Evolutionary conservation across 768 basidiomycete genomes (phyloP).

Genomic region (Suillus variegatus): DNA sequence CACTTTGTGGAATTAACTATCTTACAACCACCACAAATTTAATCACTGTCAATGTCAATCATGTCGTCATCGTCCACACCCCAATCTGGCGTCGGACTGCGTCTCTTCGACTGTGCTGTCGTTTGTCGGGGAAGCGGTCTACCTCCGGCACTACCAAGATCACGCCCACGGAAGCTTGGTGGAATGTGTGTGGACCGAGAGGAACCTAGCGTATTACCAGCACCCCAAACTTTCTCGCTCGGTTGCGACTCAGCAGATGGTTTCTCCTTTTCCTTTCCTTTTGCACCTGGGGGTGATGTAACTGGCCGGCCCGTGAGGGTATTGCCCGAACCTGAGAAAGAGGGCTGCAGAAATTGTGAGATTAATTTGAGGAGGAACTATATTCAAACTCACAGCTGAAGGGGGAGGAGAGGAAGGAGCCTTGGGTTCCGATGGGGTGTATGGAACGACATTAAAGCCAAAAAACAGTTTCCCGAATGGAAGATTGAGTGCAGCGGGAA

Average conservation of each 20-base stretch:
- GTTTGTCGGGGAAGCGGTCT: conserved; percentile 49
- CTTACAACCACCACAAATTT: conserved; percentile 40
- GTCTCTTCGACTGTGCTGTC: conserved; percentile 37
- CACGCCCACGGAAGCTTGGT: conserved; percentile 33
- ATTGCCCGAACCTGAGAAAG: conserved; percentile 70
- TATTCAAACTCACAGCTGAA: conserved; percentile 27
- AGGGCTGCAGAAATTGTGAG: conserved; percentile 26
- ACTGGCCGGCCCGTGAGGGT: conserved; percentile 58
- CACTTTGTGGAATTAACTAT: conserved; percentile 1
- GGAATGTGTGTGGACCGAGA: conserved; percentile 33
- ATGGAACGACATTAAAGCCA: conserved; percentile 82
- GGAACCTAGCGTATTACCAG: conserved; percentile 54
- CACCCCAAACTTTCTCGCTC: conserved; percentile 39
- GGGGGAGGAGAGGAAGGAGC: conserved; percentile 29
- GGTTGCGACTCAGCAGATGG: conserved; percentile 33
- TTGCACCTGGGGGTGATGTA: conserved; percentile 42
- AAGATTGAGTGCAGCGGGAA: conserved; percentile 86
- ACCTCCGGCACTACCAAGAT: conserved; percentile 54
- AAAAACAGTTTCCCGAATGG: conserved; percentile 97
- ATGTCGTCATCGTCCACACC: conserved; percentile 84
- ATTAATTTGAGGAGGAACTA: neutral
- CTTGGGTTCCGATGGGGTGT: conserved; percentile 50
- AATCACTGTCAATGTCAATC: conserved; percentile 86
- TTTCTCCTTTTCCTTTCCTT: conserved; percentile 53
- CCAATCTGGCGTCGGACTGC: conserved; percentile 79